phyloP scores from a whole-genome alignment of 192 early-diverging fungal genomes.

The Linnemannia schmuckeri region DNA sequence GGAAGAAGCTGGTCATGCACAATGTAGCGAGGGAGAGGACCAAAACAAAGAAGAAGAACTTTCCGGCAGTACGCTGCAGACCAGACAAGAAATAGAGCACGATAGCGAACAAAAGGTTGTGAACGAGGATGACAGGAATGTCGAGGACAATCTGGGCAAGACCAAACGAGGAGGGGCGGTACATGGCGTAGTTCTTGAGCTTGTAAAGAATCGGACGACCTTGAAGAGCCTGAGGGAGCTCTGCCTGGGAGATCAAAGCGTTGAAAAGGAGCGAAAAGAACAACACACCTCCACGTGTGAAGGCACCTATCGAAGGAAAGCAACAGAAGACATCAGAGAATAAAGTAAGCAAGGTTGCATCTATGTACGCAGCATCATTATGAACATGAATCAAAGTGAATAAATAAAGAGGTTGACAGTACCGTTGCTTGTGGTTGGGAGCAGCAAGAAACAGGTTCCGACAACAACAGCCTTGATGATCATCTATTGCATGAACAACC shows the following conservation, averaged over 20 bases:
- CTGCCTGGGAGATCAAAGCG: constrained; percentile 68
- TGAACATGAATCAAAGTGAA: too few species aligned
- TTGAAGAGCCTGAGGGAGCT: constrained; percentile 74
- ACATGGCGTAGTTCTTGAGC: constrained; percentile 77
- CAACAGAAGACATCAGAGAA: not conserved
- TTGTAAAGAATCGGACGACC: constrained; percentile 81
- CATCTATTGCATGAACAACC: constrained; percentile 1
- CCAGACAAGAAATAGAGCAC: constrained; percentile 73
- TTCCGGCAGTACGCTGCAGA: constrained; percentile 60
- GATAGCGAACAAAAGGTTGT: constrained; percentile 63
- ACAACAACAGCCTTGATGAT: constrained; percentile 73
- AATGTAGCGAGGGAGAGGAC: constrained; percentile 63
- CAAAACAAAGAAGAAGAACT: constrained; percentile 70
- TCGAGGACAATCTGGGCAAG: constrained; percentile 67
- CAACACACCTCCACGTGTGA: constrained; percentile 81
- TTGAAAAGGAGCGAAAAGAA: constrained; percentile 70
- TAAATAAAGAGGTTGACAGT: not conserved
- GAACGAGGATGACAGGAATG: constrained; percentile 57
- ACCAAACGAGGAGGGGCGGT: constrained; percentile 67
- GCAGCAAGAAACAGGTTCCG: constrained; percentile 72
- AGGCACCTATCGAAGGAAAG: constrained; percentile 65
- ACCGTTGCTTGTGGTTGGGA: constrained; percentile 68
- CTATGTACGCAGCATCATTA: too few species aligned
- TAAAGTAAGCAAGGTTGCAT: not conserved
- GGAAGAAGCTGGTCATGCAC: constrained; percentile 67